Evolutionary conservation across 1,284 basidiomycete species (phyloP), one percentile per base, ranked within the genome.

Genomic region (Sphagnurus paluster): DNA sequence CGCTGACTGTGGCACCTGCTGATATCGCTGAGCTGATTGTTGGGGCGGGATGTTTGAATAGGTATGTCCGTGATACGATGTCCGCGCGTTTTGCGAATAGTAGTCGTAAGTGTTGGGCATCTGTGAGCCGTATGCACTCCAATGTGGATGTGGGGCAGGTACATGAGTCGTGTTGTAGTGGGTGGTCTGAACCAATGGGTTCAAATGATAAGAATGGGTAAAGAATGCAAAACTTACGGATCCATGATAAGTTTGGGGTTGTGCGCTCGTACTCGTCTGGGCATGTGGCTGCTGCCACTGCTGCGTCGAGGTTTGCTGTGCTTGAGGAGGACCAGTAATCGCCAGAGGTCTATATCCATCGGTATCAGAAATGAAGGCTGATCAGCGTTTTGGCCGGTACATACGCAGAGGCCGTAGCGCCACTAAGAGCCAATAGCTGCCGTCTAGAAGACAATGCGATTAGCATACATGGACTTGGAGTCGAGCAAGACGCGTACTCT

Each of bases 401-500:
- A 50, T 25, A 14, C 52, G 28, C 28, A 39, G 45, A 32, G 14
- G 34, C 41, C 14, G 45, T 32, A 16, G 23, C 26, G 14, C 21
- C 23, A 20, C 24, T 19, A 7, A 54, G 28, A 23, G 43, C 36
- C 29, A 42, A 39, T 11, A 52, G 44, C 29, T 52, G 38, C 7
- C 29, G 42, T 32, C 53, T 53, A 28, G 6, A 29, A 28, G n/a
- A 25, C 29, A 24, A 26, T 43, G 20, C 13, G 10, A 41, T 51
- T n/a, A 49, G 41, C 13, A 7, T 39, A 11, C 14, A 4, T 20
- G 16, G 24, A 17, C 5, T 23, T 38, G 24, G 19, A 14, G 17
- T 14, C 19, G 14, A n/a, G n/a, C 17, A 38, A 23, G 26, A 50
- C 35, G 55, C 66, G 25, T 45, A 72, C 70, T 54, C 56, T 28